Base-by-base conservation (phyloP, 2,329 filamentous ascomycete genomes). In the Aspergillus unguis region DNA sequence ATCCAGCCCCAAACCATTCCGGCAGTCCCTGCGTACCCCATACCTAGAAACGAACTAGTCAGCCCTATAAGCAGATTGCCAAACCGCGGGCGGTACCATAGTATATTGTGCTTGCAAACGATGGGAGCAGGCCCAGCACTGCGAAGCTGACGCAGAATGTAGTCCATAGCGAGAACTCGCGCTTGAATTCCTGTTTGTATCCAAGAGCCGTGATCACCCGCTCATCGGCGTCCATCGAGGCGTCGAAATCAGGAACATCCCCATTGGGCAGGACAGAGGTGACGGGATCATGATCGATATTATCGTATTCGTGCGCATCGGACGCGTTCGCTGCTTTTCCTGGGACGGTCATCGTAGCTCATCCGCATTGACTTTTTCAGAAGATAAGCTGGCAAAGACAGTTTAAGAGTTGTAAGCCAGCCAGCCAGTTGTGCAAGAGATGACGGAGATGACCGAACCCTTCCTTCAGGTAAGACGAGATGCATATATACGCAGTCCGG, bases 1-100 rank as follows among this genome's bases (percentile, higher is more conserved):
- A 89, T 71, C 86, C 87, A 90, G 4, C 86, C 87, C 86, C 86
- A 90, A 2, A 84, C 85, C 84, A 88, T 87, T 26, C 84, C 84
- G 53, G 76, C 79, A 0, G 78, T 81, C 4, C 80, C 77, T 25
- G 78, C 77, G 65, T 82, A 82, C 35, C 80, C 79, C 76, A 76
- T 74, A 50, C 74, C 73, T 49, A 6, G 9, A 38, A 32, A 32
- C 47, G 17, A 17, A 10, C 17, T 32, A 42, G 52, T 58, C 36
- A 58, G 53, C 45, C 35, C 5, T 52, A n/a, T 28, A 17, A 11
- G 25, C 5, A 6, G 41, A 31, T 23, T 48, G n/a, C 32, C 29
- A 4, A 40, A 28, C 36, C 9, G 35, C 23, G 31, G 11, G 31
- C 57, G 72, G 84, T 82, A 58, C 86, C 86, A 77, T 88, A 90